Percentiles rank a stretch among this genome's conserved stretches.
Evolutionary conservation across 768 basidiomycete genomes (phyloP).

Genomic region (Cystobasidium tubakii): DNA sequence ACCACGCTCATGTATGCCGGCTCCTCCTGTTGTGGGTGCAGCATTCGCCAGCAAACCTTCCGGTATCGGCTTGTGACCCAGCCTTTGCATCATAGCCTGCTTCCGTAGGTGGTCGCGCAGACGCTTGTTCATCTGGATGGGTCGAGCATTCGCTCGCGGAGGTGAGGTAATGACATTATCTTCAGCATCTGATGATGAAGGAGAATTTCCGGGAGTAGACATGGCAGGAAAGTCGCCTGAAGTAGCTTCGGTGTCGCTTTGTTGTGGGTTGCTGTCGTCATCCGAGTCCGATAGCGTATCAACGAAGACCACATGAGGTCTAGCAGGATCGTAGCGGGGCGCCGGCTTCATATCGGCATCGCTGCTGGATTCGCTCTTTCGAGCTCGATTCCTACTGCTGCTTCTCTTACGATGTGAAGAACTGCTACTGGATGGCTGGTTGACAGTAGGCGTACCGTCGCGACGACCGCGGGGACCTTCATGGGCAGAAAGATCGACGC

Average conservation of each 20-base stretch:
- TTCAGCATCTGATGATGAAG: neutral
- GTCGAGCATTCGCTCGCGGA: neutral
- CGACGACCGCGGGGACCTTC: neutral
- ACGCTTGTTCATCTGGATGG: conserved; percentile 15
- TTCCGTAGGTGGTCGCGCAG: conserved; percentile 12
- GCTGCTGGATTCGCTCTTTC: neutral
- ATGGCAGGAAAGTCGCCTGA: neutral
- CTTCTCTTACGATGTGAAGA: neutral
- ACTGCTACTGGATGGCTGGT: neutral
- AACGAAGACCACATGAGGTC: conserved; percentile 28
- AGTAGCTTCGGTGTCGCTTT: neutral
- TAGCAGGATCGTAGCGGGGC: conserved; percentile 1
- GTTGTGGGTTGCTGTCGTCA: neutral
- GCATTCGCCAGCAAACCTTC: neutral
- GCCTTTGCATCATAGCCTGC: neutral
- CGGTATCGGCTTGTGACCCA: neutral
- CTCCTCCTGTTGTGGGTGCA: neutral
- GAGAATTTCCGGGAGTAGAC: neutral
- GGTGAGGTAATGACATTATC: neutral
- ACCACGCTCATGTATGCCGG: conserved; percentile 20
- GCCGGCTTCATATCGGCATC: conserved; percentile 8
- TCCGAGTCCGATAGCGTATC: conserved; percentile 20
- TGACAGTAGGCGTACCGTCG: neutral
- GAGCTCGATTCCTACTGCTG: neutral
- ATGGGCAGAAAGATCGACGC: neutral